Base-by-base conservation (phyloP, 192 early-diverging fungal species). In the Globomyces pollinis-pini region DNA sequence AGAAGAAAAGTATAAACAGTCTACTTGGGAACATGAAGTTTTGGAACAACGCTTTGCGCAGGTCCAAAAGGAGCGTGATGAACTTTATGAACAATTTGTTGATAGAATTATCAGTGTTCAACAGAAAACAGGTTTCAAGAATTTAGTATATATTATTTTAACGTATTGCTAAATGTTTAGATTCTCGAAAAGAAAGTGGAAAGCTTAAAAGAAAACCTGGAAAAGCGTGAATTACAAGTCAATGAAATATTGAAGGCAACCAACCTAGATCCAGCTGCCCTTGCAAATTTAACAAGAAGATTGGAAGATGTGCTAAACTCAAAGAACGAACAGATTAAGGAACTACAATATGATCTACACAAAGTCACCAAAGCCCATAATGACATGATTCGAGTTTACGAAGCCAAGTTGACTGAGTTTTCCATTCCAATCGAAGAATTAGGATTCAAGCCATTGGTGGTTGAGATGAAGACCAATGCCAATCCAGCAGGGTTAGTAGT, bases 41-140 rank as follows among this genome's bases (percentile, higher is more conserved):
- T 49, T 82, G 43, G 75, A 82, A 58, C 82, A 84, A 70, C 60
- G 79, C 47, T 84, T 82, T 52, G 59, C 72, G 1, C 79, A 83
- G 67, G 69, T 82, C 9, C 66, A 84, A 54, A 79, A 80, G 57
- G 82, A 84, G 69, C 49, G 79, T 38, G 81, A 83, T 45, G 82
- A 75, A 57, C 63, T 84, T 49, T 84, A 84, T 59, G 76, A 79
- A 49, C 67, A 81, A 26, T 84, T 84, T 66, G 76, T 84, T 15
- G 76, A 84, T 50, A 41, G 76, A 38, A 79, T 84, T 41, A 76
- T 84, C 24, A 71, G 77, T 23, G 82, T 82, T 55, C 82, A 84
- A 64, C 82, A 84, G 64, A 84, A 84, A 70, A 71, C 82, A 36
- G 80, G 80, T 8, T 83, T 84, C 67, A 84, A 84, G 59, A 84